phyloP scores from a whole-genome alignment of 306 rosid genomes.

The Inga laurina region DNA sequence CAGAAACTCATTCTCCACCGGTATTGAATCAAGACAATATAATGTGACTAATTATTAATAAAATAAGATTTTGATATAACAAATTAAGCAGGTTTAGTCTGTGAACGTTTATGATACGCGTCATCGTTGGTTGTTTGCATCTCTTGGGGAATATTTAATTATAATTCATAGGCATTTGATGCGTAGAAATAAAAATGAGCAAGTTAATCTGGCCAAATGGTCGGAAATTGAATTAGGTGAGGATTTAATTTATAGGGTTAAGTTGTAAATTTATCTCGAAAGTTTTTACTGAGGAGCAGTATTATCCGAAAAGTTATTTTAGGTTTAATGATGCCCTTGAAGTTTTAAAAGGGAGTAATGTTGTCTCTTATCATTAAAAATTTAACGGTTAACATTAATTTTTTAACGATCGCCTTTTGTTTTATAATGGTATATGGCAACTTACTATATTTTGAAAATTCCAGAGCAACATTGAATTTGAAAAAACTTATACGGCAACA shows the following conservation, averaged over 20 bases:
- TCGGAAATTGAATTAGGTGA: not conserved
- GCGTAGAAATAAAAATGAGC: not conserved
- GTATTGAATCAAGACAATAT: not conserved
- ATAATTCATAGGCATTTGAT: not conserved
- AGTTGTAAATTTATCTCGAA: rapidly evolving
- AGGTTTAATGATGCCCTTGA: no score
- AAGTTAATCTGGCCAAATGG: not conserved
- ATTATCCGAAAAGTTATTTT: no score
- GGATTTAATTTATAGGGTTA: not conserved
- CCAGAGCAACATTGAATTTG: no score
- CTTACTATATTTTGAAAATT: rapidly evolving
- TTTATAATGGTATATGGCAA: no score
- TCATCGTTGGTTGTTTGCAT: not conserved
- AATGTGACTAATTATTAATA: not conserved
- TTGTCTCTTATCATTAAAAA: no score
- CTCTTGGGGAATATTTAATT: not conserved
- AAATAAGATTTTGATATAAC: not conserved
- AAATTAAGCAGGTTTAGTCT: not conserved
- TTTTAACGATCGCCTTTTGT: no score
- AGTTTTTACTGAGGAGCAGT: no score
- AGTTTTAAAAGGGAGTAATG: no score
- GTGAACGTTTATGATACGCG: not conserved
- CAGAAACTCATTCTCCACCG: not conserved
- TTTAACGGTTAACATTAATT: no score
- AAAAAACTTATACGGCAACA: no score